Conservation (phyloP, 176 grass and related monocot genomes). For the sorghum (Sorghum bicolor) region DNA sequence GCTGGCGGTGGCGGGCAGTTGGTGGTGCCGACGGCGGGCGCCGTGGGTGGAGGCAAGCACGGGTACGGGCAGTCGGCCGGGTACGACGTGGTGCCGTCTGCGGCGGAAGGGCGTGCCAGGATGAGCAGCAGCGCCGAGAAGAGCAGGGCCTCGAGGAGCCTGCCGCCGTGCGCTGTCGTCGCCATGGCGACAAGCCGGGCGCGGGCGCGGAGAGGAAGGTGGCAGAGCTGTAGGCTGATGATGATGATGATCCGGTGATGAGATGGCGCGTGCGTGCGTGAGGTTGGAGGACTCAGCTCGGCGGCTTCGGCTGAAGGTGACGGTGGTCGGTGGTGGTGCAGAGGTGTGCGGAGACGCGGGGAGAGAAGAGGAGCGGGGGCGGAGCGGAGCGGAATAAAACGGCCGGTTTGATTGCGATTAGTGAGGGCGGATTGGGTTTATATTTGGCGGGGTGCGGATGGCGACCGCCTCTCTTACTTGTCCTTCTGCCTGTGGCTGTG, state of each 20-base stretch:
- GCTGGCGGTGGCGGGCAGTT: not conserved
- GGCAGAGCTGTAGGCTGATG: not conserved
- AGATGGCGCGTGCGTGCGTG: not conserved
- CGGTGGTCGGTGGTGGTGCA: not conserved
- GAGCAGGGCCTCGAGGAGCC: slow-evolving; percentile 25
- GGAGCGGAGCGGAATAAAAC: not conserved
- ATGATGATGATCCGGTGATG: not conserved
- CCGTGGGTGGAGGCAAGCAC: slow-evolving; percentile 34
- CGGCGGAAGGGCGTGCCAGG: not conserved
- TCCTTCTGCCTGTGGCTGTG: too few species aligned
- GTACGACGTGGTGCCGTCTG: slow-evolving; percentile 27
- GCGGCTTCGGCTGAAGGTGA: not conserved
- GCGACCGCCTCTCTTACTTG: too few species aligned
- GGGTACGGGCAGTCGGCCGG: slow-evolving; percentile 64
- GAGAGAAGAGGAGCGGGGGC: not conserved
- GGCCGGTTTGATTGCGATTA: not conserved
- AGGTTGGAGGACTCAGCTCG: not conserved
- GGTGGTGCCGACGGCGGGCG: slow-evolving; percentile 51
- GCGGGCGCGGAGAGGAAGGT: not conserved
- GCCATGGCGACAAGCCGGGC: not conserved
- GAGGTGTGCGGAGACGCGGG: not conserved
- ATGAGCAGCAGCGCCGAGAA: slow-evolving; percentile 6
- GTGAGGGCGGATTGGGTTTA: not conserved
- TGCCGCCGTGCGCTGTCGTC: slow-evolving; percentile 17
- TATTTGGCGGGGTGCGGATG: too few species aligned